phyloP scores from a whole-genome alignment of 2,329 filamentous ascomycete genomes.

The Drechslerella dactyloides region DNA sequence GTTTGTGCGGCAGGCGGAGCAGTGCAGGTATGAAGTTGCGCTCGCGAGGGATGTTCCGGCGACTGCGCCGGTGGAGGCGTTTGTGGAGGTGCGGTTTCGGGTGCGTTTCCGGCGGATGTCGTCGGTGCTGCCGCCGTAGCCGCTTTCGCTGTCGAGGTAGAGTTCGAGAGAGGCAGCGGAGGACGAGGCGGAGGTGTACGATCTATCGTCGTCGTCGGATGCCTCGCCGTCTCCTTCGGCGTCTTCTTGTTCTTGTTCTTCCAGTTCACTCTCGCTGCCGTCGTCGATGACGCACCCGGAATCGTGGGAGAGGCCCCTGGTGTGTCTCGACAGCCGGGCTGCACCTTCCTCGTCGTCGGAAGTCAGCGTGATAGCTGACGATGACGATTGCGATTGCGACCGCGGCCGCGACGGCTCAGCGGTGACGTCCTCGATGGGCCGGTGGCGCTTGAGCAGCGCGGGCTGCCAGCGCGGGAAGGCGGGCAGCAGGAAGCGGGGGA shows the following conservation, averaged over 20 bases:
- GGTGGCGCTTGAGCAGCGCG: slow-evolving; percentile 30
- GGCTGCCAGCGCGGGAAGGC: slow-evolving; percentile 49
- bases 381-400: slow-evolving; percentile 2
- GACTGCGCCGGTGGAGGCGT: neutral
- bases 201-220: slow-evolving; percentile 11
- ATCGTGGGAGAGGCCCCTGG: slow-evolving; percentile 37
- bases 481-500: slow-evolving; percentile 48
- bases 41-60: slow-evolving; percentile 13
- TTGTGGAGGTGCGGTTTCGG: slow-evolving; percentile 11
- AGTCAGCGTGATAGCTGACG: neutral
- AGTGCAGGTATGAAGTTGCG: slow-evolving; percentile 60
- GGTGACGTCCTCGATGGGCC: slow-evolving; percentile 41
- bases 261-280: slow-evolving; percentile 17
- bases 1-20: slow-evolving; percentile 66
- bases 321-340: slow-evolving; percentile 11
- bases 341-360: neutral
- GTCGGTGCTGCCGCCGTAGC: slow-evolving; percentile 40
- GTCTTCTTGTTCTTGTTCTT: slow-evolving; percentile 5
- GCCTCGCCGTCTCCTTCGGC: slow-evolving; percentile 10
- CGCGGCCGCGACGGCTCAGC: slow-evolving; percentile 9
- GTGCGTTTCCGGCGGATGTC: slow-evolving; percentile 12
- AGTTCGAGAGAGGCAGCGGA: slow-evolving; percentile 32
- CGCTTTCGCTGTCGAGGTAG: slow-evolving; percentile 43
- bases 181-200: slow-evolving; percentile 32
- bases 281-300: slow-evolving; percentile 41